Base-by-base conservation (phyloP, 140 eudicot genomes). In the Oenanthe javanica region DNA sequence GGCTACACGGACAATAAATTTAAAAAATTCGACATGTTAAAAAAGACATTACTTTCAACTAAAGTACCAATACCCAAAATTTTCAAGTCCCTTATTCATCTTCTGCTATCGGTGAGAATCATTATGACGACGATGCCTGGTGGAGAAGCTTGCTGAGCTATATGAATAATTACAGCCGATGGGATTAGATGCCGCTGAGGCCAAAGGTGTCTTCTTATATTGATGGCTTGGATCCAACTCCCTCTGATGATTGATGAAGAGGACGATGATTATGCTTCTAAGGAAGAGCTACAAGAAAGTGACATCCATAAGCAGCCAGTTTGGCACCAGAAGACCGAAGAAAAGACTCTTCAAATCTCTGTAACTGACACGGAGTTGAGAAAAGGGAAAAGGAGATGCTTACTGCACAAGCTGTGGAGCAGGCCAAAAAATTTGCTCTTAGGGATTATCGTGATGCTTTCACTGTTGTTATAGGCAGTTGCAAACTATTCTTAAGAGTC, bases 371-470 rank as follows among this genome's bases (percentile, higher is more conserved):
- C 31, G 31, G 97, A 92, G 83, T 47, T 88, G 85, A 88, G 83
- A 92, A 88, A 77, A 88, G 92, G 14, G 89, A 88, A 82, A 92
- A 92, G 80, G 96, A 92, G 2, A 82, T 92, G 90, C 78, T 88
- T 73, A 89, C 80, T 12, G 81, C 83, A 10, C 90, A 90, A 51
- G 90, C 93, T 49, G 86, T 80, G 7, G 93, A 83, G 81, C 54
- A 72, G 19, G 90, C 96, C 13, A 92, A 83, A 63, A 77, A 78
- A 76, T 90, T 89, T 81, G 96, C 97, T 61, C 77, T 90, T 13
- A 89, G 43, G 86, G 96, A 88, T 76, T 96, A 92, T 77, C 96
- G 61, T 78, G 96, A 92, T 90, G 93, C 97, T n/a, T 92, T 92
- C 52, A 90, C 93, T 21, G 97, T 90, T 9, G 96, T 92, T 19